These are phyloP conservation scores for Nephromyces sp. DNA, from an alignment of 169 alveolate genomes.

Conservation along the genomic window DNA sequence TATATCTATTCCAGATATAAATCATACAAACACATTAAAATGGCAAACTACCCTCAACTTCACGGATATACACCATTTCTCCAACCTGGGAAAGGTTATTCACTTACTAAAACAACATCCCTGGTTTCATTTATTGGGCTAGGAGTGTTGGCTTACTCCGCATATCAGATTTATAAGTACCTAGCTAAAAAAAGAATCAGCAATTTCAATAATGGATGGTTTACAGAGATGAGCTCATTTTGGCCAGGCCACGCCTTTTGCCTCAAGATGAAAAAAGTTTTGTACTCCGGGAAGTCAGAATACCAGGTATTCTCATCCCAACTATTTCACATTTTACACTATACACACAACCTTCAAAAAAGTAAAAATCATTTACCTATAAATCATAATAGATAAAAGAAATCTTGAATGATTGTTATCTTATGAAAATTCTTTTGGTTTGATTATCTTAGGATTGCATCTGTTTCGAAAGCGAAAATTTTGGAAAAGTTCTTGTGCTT, in stretches of 20 bases:
- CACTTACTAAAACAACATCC: too few relatives aligned
- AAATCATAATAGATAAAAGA: neutral
- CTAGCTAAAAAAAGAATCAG: too few relatives aligned
- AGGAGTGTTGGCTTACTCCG: too few relatives aligned
- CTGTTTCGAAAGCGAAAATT: slow-evolving; percentile 45
- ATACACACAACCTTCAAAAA: neutral
- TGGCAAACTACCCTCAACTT: too few relatives aligned
- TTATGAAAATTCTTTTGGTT: neutral
- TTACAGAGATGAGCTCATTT: neutral
- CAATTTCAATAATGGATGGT: too few relatives aligned
- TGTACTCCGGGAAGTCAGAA: slow-evolving; percentile 41
- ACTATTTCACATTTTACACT: too few relatives aligned
- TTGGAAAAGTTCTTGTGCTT: slow-evolving; percentile 40
- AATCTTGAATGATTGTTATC: neutral
- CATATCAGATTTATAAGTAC: too few relatives aligned
- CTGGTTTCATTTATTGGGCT: too few relatives aligned
- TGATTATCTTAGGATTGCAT: slow-evolving; percentile 29
- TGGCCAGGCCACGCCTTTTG: slow-evolving; percentile 38
- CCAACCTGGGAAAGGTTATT: too few relatives aligned
- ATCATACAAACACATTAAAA: too few relatives aligned
- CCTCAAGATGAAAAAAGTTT: slow-evolving; percentile 28
- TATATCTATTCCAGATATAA: too few relatives aligned
- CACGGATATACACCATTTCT: too few relatives aligned
- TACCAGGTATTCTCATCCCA: slow-evolving; percentile 37
- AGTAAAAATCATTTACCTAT: neutral